Evolutionary conservation across 768 basidiomycete species (phyloP).

Genomic region (Mycena kentingensis): DNA sequence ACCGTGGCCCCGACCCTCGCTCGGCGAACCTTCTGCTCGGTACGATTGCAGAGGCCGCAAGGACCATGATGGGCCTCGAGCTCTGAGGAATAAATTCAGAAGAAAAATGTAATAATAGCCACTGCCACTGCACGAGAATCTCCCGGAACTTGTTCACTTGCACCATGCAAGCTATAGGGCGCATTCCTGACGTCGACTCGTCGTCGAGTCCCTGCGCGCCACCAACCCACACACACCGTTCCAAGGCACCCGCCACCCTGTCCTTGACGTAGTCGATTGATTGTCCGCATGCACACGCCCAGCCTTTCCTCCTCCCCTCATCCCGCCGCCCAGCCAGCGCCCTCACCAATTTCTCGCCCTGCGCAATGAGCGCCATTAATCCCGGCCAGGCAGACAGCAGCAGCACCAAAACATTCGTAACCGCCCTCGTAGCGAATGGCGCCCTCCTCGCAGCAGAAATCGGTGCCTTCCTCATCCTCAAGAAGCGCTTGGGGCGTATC

Average conservation of each 20-base stretch:
- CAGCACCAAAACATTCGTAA: constrained; percentile 55
- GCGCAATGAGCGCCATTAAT: constrained; percentile 7
- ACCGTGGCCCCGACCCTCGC: constrained; percentile 36
- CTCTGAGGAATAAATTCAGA: constrained; percentile 19
- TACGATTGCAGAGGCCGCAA: constrained; percentile 20
- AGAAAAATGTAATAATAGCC: no score
- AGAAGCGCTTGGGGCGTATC: constrained; percentile 56
- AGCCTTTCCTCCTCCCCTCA: background rate
- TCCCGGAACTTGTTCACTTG: no score
- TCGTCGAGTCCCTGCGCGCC: no score
- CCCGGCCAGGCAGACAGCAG: constrained; percentile 31
- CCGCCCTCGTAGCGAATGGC: constrained; percentile 60
- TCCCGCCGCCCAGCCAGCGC: background rate
- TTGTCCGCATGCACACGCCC: background rate
- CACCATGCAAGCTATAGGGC: no score
- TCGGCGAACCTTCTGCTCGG: constrained; percentile 30
- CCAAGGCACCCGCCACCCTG: background rate
- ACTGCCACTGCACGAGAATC: no score
- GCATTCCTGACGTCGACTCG: no score
- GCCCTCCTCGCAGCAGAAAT: constrained; percentile 50
- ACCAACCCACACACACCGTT: background rate
- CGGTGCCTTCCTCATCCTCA: constrained; percentile 57
- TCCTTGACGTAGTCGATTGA: background rate
- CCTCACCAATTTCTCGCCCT: background rate
- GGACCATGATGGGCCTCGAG: constrained; percentile 30